Base-by-base conservation (phyloP, 2,329 filamentous ascomycete genomes). In the Hypoxylon sp. region DNA sequence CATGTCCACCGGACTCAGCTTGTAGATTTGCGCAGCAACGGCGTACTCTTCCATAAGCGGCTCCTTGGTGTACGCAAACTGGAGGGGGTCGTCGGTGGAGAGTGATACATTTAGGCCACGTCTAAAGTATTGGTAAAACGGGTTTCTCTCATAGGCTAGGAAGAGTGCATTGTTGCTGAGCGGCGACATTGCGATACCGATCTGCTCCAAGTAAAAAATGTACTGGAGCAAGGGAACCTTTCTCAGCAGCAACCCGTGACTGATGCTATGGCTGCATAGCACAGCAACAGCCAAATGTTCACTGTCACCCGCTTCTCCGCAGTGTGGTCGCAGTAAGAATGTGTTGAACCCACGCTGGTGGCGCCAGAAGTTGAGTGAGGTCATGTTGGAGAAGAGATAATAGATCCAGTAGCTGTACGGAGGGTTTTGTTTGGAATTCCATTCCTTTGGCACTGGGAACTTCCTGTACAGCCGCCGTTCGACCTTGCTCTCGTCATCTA, bases 321-420 rank as follows among this genome's bases (percentile, higher is more conserved):
- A 97, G 72, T 99, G 94, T 7, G 94, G 94, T 27, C 94, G 85
- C 41, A 99, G 78, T 12, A 95, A 79, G 69, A 99, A 95, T 0
- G 94, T 99, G 71, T 96, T 99, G 80, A 97, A 97, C 0, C 92
- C 92, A 40, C 93, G 87, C 67, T 88, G 86, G 67, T 91, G 93
- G 31, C 94, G 86, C 88, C 90, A 97, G 51, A 88, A 83, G 68
- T 99, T 99, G 63, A 99, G 80, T 7, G 92, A 96, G 1, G 88
- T 82, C 71, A 97, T 91, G 71, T 99, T 99, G 57, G 94, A 87
- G 67, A 94, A 97, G 43, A 97, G 80, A 67, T 96, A 96, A 74
- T 99, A 99, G 67, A 97, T 89, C 94, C 94, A 99, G 74, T 99
- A 99, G 69, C 89, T 97, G 75, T 99, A 99, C 0, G 94, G 94